Base-by-base conservation (phyloP, 306 rosid genomes). In the Ziziphus jujuba region DNA sequence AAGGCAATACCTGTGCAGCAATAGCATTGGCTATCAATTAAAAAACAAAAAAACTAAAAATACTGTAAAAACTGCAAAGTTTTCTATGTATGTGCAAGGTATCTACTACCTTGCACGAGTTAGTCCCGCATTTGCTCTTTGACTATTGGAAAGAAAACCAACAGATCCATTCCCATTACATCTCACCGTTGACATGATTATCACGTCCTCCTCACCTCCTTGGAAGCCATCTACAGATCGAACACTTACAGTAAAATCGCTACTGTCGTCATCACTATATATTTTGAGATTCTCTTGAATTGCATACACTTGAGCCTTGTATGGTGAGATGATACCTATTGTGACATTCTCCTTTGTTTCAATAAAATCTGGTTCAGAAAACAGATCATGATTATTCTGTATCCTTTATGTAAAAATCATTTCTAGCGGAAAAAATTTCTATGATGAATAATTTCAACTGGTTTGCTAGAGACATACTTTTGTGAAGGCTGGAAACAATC, bases 201-300 rank as follows among this genome's bases (percentile, higher is more conserved):
- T 88, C 13, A 88, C 80, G 58, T 88, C 95, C 52, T 88, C 84
- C 36, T 88, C 91, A 6, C 89, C 87, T 0, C 91, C 91, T 85
- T 88, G 95, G 75, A 88, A 85, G 2, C 89, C 91, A 65, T 85
- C 95, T 9, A 88, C 75, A 5, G 89, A 74, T 10, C 85, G 88
- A 54, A 85, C 87, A 62, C 69, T 81, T 11, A 83, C 73, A 40
- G 70, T 72, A 63, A 85, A 88, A 16, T 54, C 47, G 1, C 64
- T 3, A 34, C 70, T 59, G 7, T 59, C 67, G 59, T 20, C 45
- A 2, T 23, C 38, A 44, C 17, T 50, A 56, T 72, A 79, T 21
- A 58, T 36, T 72, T 64, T 65, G 19, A 88, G 33, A 36, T 65
- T 75, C 59, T 85, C 65, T 23, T 81, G 62, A 67, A 88, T 83